phyloP scores from a whole-genome alignment of 805 yeast genomes.

The Starmerella cellae region DNA sequence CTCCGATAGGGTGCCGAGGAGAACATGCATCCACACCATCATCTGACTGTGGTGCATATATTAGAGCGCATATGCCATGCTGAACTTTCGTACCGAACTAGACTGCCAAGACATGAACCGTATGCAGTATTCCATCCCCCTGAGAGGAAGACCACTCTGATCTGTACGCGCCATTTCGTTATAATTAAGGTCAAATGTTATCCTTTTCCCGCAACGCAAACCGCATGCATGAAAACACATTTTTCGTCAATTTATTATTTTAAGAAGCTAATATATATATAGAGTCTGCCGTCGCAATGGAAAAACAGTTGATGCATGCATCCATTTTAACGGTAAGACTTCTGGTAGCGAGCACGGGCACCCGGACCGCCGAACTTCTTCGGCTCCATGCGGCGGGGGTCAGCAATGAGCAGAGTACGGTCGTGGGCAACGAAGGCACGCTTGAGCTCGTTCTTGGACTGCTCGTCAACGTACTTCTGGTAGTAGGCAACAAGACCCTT shows the following conservation, averaged over 20 bases:
- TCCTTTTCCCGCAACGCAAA: too few relatives aligned
- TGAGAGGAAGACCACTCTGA: too few relatives aligned
- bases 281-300: not conserved
- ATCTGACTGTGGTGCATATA: too few relatives aligned
- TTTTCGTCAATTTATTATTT: conserved; percentile 7
- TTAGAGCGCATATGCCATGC: too few relatives aligned
- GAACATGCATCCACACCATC: too few relatives aligned
- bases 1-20: too few relatives aligned
- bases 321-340: conserved; percentile 94
- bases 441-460: conserved; percentile 98
- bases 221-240: too few relatives aligned
- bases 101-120: too few relatives aligned
- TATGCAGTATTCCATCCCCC: too few relatives aligned
- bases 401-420: conserved; percentile 99
- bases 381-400: conserved; percentile 99
- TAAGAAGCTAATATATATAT: conserved; percentile 9
- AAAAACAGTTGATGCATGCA: not conserved
- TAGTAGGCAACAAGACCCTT: conserved; percentile 99
- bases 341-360: conserved; percentile 99
- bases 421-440: conserved; percentile 94
- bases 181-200: too few relatives aligned
- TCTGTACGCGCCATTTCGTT: too few relatives aligned
- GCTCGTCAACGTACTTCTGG: conserved; percentile 98
- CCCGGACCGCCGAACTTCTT: conserved; percentile 99
- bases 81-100: too few relatives aligned